Evolutionary conservation across 2,329 filamentous ascomycete genomes (phyloP).

Genomic region (Ampelomyces quisqualis): DNA sequence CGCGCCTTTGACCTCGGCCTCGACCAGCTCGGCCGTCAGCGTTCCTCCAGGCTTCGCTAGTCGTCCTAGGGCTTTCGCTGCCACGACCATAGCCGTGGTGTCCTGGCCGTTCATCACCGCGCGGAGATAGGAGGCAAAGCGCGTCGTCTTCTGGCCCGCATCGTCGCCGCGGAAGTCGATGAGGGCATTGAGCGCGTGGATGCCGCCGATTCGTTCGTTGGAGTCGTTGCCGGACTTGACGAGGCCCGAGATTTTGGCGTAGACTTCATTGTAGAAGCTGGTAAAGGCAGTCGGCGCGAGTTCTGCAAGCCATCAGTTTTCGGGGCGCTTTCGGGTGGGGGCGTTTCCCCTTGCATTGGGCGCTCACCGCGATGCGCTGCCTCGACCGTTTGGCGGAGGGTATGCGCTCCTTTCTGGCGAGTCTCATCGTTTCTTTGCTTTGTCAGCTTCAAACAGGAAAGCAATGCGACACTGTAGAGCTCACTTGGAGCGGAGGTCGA

Average conservation of each 20-base stretch:
- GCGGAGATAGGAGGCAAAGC: conserved; percentile 88
- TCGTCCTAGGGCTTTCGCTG: conserved; percentile 84
- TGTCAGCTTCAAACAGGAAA: conserved; percentile 14
- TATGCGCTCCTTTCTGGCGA: conserved; percentile 48
- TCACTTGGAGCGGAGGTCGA: conserved; percentile 60
- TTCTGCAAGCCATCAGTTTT: conserved; percentile 55
- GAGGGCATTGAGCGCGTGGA: conserved; percentile 86
- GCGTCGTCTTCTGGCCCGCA: conserved; percentile 86
- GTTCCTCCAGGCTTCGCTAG: conserved; percentile 91
- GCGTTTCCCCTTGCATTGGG: conserved; percentile 5
- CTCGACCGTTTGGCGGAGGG: conserved; percentile 48
- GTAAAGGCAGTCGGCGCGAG: conserved; percentile 77
- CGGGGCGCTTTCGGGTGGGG: conserved; percentile 13
- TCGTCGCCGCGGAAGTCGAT: conserved; percentile 98
- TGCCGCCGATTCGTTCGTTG: conserved; percentile 84
- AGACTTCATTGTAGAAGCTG: conserved; percentile 67
- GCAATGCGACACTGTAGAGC: conserved; percentile 4
- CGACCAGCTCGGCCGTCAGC: conserved; percentile 90
- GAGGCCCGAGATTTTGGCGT: conserved; percentile 66
- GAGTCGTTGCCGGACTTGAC: conserved; percentile 85
- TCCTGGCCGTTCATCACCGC: conserved; percentile 88
- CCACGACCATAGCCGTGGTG: conserved; percentile 83
- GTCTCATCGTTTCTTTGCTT: conserved; percentile 47
- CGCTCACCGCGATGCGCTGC: conserved; percentile 49
- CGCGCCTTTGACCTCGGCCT: conserved; percentile 94